phyloP scores from a whole-genome alignment of 2,329 filamentous ascomycete species.

The Aspergillus sp. region DNA sequence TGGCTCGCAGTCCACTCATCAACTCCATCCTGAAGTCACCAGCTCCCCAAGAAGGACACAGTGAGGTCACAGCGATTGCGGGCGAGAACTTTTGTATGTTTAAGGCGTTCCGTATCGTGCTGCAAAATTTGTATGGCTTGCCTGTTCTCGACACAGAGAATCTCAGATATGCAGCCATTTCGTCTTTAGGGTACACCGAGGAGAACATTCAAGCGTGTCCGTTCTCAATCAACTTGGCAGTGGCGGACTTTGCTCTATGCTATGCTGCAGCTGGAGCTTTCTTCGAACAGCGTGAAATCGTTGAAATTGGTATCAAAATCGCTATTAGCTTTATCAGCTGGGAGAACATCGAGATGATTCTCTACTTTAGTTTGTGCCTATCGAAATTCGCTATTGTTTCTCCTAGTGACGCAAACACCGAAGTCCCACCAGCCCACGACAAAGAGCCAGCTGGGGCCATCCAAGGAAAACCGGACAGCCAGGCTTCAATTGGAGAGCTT shows the following conservation, averaged over 20 bases:
- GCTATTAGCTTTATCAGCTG: conserved; percentile 19
- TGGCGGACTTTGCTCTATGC: conserved; percentile 24
- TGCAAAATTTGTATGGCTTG: conserved; percentile 24
- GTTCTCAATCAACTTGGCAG: conserved; percentile 12
- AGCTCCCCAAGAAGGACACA: not conserved
- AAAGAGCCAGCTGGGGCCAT: no score
- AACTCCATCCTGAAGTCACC: conserved; percentile 10
- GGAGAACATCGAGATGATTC: conserved; percentile 23
- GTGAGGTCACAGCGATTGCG: conserved; percentile 11
- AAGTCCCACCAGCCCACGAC: no score
- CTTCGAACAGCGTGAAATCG: conserved; percentile 17
- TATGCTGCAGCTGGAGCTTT: conserved; percentile 28
- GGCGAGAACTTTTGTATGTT: conserved; percentile 17
- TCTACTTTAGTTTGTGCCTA: conserved; percentile 22
- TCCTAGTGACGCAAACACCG: conserved; percentile 1
- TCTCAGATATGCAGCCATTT: conserved; percentile 11
- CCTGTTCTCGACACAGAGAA: conserved; percentile 11
- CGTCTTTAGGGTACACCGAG: conserved; percentile 8
- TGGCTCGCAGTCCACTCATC: conserved; percentile 20
- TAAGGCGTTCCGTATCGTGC: conserved; percentile 18
- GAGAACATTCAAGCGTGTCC: conserved; percentile 2
- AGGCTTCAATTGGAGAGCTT: no score
- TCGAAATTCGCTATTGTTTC: conserved; percentile 16
- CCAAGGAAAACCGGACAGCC: no score
- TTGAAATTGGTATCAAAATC: conserved; percentile 21